phyloP scores from a whole-genome alignment of 192 early-diverging fungal species.

The Coemansia sp. region DNA sequence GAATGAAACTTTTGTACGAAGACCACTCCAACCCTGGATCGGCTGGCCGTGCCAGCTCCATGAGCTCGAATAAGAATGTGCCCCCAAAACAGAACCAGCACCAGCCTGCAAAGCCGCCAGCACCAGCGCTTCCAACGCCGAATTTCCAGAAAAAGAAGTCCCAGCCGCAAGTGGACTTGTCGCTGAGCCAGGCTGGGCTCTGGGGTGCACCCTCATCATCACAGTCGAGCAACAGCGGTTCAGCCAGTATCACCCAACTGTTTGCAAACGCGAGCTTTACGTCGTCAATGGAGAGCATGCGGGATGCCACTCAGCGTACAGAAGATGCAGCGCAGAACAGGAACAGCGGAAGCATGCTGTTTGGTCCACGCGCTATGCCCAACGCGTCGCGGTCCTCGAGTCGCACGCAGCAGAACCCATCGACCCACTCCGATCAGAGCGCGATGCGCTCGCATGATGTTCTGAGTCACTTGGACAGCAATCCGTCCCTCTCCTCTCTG shows the following conservation, averaged over 20 bases:
- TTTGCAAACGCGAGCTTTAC: slow-evolving; percentile 32
- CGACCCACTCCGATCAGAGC: slow-evolving; percentile 20
- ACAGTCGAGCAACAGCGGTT: slow-evolving; percentile 12
- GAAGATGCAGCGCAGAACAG: slow-evolving; percentile 28
- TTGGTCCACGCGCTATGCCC: slow-evolving; percentile 55
- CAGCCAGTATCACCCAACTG: slow-evolving; percentile 3
- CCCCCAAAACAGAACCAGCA: slow-evolving; percentile 10
- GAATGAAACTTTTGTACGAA: slow-evolving; percentile 55
- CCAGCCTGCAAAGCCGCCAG: slow-evolving; percentile 5
- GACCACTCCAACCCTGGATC: slow-evolving; percentile 40
- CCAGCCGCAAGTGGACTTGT: slow-evolving; percentile 12
- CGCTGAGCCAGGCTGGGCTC: slow-evolving; percentile 34
- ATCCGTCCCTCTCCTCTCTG: slow-evolving; percentile 38
- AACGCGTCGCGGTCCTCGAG: slow-evolving; percentile 26
- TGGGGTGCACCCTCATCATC: slow-evolving; percentile 21
- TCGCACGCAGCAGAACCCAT: slow-evolving; percentile 19
- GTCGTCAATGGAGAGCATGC: slow-evolving; percentile 54
- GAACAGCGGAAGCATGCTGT: slow-evolving; percentile 49
- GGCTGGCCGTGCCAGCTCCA: slow-evolving; percentile 27
- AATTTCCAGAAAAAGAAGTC: slow-evolving; percentile 2
- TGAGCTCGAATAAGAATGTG: slow-evolving; percentile 11
- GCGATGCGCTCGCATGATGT: slow-evolving; percentile 21
- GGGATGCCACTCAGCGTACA: slow-evolving; percentile 35
- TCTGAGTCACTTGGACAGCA: slow-evolving; percentile 15
- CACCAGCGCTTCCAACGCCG: slow-evolving; percentile 1